phyloP scores from a whole-genome alignment of 805 yeast species.

The Yarrowia deformans region DNA sequence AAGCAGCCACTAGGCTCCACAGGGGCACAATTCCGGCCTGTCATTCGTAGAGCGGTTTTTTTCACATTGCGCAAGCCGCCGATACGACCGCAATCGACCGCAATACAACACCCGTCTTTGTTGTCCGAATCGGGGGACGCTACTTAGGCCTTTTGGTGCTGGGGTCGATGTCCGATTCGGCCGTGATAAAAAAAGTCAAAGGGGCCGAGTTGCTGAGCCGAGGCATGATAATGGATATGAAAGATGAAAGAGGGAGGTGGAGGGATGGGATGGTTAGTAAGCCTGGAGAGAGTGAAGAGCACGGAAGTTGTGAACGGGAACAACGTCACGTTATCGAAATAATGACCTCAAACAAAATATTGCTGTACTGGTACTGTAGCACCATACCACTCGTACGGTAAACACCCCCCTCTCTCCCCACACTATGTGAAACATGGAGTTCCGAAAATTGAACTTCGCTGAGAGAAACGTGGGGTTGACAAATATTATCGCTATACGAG shows the following conservation, averaged over 20 bases:
- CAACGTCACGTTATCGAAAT: too few species aligned
- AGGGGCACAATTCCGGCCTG: too few species aligned
- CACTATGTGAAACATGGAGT: too few species aligned
- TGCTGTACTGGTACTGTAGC: too few species aligned
- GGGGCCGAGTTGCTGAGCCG: not conserved
- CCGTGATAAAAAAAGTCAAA: not conserved
- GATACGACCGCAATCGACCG: not conserved
- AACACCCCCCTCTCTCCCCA: too few species aligned
- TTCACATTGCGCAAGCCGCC: not conserved
- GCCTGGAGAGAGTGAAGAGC: too few species aligned
- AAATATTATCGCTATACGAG: not conserved
- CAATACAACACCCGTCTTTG: not conserved
- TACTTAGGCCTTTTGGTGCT: too few species aligned
- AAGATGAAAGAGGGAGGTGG: not conserved
- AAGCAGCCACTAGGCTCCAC: too few species aligned
- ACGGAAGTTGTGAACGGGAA: too few species aligned
- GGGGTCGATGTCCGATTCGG: slow-evolving; percentile 1
- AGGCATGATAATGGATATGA: not conserved
- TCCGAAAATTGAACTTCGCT: too few species aligned
- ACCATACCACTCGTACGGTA: too few species aligned
- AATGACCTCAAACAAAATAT: too few species aligned
- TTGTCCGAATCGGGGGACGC: slow-evolving; percentile 5
- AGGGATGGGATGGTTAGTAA: not conserved
- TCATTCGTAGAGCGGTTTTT: not conserved
- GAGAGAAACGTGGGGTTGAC: not conserved